Evolutionary conservation across 495 filamentous ascomycete genomes (phyloP), one percentile per base, ranked within the genome.

Genomic region (Sabuloglossum arenarium): DNA sequence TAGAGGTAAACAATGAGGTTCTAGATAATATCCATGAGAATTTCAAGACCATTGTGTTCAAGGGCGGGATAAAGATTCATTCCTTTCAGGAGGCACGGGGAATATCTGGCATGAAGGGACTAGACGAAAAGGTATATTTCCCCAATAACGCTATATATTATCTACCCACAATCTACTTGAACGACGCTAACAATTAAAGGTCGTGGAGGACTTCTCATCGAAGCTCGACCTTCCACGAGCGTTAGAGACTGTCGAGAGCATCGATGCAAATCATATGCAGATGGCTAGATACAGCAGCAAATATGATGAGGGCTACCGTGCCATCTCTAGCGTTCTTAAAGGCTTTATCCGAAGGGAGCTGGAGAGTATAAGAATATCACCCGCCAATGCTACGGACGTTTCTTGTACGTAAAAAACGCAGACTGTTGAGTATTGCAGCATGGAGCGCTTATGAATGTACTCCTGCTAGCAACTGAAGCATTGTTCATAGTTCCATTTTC

Each of bases 71-170:
- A 14, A 59, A 58, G 45, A 65, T 72, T 49, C 68, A 71, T 62
- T 72, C 67, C 21, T 72, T 72, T 56, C 64, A 71, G 45, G 70
- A 72, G 57, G 66, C 61, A 32, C 61, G 55, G 37, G 65, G 65
- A 21, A 66, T 71, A 11, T 63, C 64, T 14, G 69, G 69, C 14
- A 59, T 71, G 53, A 67, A 64, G 55, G 69, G 69, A 10, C 51
- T 69, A 29, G 25, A 65, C 31, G 60, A 56, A 50, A 70, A 69
- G 65, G 68, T 67, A 53, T 43, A n/a, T n/a, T n/a, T 43, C 39
- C 39, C 39, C 39, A 43, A n/a, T n/a, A 43, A 43, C 39, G 21
- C 39, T 10, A 39, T 16, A 43, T 43, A 43, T 43, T 43, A n/a
- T n/a, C n/a, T n/a, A n/a, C n/a, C 21, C 39, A n/a, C 39, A 21